Percentiles rank a stretch among this genome's conserved stretches.
Evolutionary conservation across 352 stramenopile genomes (phyloP).

Genomic region (Pythium volutum): DNA sequence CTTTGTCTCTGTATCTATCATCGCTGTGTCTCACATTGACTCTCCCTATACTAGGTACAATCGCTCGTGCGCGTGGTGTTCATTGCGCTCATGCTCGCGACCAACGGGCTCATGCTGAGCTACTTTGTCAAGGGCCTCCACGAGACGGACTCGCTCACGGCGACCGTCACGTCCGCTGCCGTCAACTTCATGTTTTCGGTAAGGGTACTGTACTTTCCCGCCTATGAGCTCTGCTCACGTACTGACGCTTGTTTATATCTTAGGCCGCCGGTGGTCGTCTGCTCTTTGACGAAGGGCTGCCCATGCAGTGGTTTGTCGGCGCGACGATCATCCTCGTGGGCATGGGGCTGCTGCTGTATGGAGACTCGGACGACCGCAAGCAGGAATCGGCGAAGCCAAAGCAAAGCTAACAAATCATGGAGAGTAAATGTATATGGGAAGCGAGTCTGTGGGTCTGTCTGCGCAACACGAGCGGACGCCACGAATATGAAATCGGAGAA

Average conservation of each 20-base stretch:
- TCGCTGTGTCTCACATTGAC: not conserved
- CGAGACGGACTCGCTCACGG: slow-evolving; percentile 83
- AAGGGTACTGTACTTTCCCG: not conserved
- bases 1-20: not conserved
- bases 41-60: slow-evolving; percentile 17
- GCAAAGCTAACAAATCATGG: slow-evolving; percentile 20
- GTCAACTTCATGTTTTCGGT: slow-evolving; percentile 84
- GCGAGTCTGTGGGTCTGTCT: too few relatives aligned
- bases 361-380: slow-evolving; percentile 30
- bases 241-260: not conserved
- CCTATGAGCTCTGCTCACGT: not conserved
- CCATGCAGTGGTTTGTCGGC: slow-evolving; percentile 71
- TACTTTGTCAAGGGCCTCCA: slow-evolving; percentile 82
- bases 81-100: slow-evolving; percentile 66
- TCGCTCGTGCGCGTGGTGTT: slow-evolving; percentile 42
- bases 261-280: slow-evolving; percentile 52
- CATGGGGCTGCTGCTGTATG: slow-evolving; percentile 65
- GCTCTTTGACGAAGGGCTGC: slow-evolving; percentile 70
- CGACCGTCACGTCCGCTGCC: slow-evolving; percentile 75
- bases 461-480: not conserved
- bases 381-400: slow-evolving; percentile 23
- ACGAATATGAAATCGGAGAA: slow-evolving; percentile 3
- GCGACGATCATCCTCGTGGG: slow-evolving; percentile 69
- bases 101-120: slow-evolving; percentile 75
- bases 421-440: slow-evolving; percentile 4